Evolutionary conservation across 1,139 yeast species (phyloP), one percentile per base, ranked within the genome.

Genomic region (Candida sojae): DNA sequence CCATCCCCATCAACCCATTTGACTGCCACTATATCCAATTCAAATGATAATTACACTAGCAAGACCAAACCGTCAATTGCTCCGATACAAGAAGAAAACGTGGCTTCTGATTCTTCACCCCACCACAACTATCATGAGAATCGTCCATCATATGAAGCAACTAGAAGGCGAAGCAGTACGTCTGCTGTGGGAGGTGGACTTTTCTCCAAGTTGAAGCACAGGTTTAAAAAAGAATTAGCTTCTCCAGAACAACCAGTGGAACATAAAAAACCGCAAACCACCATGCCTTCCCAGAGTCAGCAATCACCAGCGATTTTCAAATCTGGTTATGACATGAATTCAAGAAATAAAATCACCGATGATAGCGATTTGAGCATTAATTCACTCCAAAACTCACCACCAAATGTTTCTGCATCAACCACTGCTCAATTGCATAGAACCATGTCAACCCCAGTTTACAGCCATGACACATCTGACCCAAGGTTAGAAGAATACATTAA

Each of bases 401-500:
- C 41, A n/a, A 43, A 37, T 10, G 12, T 43, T 9, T 9, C 26
- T 25, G 29, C 34, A 32, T 6, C 30, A 17, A 32, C 39, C 5
- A 25, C 39, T 10, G 29, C 38, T n/a, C 43, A 42, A 33, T 42
- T 47, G 25, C 46, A 52, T n/a, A 53, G 62, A 33, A 52, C 63
- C 6, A 55, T 54, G 50, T 57, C 64, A 1, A 51, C 60, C 2
- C 61, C 65, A 9, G 48, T 48, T 5, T 43, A 48, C 36, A 35
- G 54, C 11, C 46, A 44, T 6, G 51, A 48, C 7, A 25, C 53
- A 4, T 33, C 57, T 5, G 88, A 84, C 56, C 84, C 86, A 1
- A 73, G 81, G 53, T 61, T 86, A 36, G 80, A 80, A 37, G 83
- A 81, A 46, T 86, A 84, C 57, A 68, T 86, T 48, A 70, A 72